These are phyloP conservation scores for Acacia concinna DNA, from an alignment of 331 rosid genomes.

Conservation along the genomic window DNA sequence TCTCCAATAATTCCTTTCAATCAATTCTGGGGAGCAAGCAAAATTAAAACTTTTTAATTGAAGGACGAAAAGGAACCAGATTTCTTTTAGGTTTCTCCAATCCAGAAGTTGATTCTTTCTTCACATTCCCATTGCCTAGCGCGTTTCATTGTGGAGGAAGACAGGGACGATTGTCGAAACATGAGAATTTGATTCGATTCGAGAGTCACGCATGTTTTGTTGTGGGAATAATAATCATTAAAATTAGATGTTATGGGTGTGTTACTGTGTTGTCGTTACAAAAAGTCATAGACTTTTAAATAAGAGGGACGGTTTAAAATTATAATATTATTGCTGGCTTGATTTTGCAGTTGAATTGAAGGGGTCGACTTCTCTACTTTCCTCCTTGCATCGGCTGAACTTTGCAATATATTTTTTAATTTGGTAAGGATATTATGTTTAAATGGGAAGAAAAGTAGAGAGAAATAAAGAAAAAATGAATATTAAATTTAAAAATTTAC, in stretches of 20 bases:
- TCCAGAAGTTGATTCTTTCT: conserved; percentile 30
- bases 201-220: conserved; percentile 29
- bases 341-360: neutral
- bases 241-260: neutral
- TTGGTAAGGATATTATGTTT: too few relatives aligned
- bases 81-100: conserved; percentile 14
- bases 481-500: too few relatives aligned
- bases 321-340: neutral
- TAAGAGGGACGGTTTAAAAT: neutral
- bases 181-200: conserved; percentile 10
- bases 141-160: conserved; percentile 18
- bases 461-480: too few relatives aligned
- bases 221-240: neutral
- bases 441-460: too few relatives aligned
- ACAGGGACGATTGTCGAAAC: conserved; percentile 27
- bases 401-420: too few relatives aligned
- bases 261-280: neutral
- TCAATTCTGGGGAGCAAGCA: conserved; percentile 21
- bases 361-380: too few relatives aligned
- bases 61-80: conserved; percentile 37
- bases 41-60: conserved; percentile 43
- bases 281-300: neutral
- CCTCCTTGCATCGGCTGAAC: too few relatives aligned
- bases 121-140: conserved; percentile 15
- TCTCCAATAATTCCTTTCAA: neutral